Conservation (phyloP, 495 filamentous ascomycete genomes). For the Aspergillus diversus region DNA sequence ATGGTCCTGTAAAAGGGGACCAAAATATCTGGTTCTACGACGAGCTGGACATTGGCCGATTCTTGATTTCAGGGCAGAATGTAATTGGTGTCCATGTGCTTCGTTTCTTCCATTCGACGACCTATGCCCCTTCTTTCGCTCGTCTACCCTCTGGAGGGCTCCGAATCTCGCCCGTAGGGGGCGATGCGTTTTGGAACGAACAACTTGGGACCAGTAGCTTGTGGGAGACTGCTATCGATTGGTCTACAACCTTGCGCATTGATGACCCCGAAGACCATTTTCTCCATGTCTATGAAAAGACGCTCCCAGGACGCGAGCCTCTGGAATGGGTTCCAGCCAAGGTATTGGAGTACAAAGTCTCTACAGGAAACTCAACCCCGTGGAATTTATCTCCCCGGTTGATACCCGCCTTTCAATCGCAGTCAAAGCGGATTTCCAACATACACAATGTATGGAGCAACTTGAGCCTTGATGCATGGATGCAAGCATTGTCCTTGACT, state of each 20-base stretch:
- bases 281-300: neutral
- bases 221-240: neutral
- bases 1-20: neutral
- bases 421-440: neutral
- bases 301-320: neutral
- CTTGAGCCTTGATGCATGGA: neutral
- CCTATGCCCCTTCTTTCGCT: neutral
- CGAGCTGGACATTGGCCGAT: neutral
- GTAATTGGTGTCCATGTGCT: neutral
- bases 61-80: neutral
- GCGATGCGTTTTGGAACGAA: neutral
- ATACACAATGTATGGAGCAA: neutral
- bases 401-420: neutral
- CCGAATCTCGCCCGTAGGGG: neutral
- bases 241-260: neutral
- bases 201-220: neutral
- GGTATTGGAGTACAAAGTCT: neutral
- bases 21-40: slow-evolving; percentile 1
- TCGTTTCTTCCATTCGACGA: neutral
- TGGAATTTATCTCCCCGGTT: neutral
- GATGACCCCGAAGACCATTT: neutral
- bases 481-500: neutral
- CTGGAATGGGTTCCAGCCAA: neutral
- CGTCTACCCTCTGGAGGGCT: neutral
- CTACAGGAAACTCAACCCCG: neutral